Conservation (phyloP, 257 asterid genomes). For the Solanum clarkiae region DNA sequence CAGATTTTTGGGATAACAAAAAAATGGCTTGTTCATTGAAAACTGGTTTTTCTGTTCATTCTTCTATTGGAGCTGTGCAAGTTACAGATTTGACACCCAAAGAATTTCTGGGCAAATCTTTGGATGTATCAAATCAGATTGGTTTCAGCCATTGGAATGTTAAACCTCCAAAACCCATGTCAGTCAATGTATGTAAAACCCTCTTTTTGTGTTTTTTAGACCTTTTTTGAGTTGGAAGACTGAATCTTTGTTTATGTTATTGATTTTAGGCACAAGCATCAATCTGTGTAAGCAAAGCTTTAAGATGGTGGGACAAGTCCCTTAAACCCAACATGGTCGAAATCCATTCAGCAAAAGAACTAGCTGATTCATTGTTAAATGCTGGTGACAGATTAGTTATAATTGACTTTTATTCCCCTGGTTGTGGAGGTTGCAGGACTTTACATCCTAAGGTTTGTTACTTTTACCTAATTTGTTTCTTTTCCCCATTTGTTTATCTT, state of each 20-base stretch:
- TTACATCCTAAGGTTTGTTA: conserved; percentile 74
- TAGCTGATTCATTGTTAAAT: conserved; percentile 45
- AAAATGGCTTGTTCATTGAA: conserved; percentile 54
- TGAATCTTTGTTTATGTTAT: background rate
- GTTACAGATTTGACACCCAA: conserved; percentile 32
- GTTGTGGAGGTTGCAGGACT: conserved; percentile 93
- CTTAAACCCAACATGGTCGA: conserved; percentile 74
- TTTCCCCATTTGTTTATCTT: background rate
- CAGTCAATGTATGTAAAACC: conserved; percentile 36
- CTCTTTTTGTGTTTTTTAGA: background rate
- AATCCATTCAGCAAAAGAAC: conserved; percentile 55
- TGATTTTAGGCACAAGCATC: conserved; percentile 51
- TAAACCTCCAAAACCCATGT: conserved; percentile 25
- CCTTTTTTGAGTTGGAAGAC: background rate
- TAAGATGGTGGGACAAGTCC: conserved; percentile 89
- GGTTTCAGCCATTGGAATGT: conserved; percentile 10
- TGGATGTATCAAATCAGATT: conserved; percentile 25
- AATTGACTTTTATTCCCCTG: conserved; percentile 84
- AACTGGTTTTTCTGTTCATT: conserved; percentile 37
- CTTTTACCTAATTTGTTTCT: background rate
- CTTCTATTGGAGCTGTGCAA: conserved; percentile 32
- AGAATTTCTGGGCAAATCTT: conserved; percentile 33
- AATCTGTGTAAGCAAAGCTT: conserved; percentile 30
- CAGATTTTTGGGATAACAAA: background rate
- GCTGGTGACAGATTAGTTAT: conserved; percentile 80